A percentile compares a stretch with the other conserved stretches of the same genome.
Evolutionary conservation across 2,329 filamentous ascomycete species (phyloP).

Genomic region (Stemphylium lycopersici): DNA sequence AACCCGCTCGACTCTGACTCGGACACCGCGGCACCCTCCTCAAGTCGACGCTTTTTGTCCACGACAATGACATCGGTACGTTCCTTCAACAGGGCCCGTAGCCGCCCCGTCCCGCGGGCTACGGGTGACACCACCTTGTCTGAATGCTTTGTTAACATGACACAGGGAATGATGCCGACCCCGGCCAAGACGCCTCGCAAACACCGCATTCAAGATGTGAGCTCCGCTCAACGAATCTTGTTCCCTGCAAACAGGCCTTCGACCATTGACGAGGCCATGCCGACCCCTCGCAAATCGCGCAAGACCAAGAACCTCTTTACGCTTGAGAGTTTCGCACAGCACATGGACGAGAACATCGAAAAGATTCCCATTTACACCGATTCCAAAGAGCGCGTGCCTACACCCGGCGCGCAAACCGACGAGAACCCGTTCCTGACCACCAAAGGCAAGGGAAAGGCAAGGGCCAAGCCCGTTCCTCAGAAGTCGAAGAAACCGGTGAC

Average conservation of each 20-base stretch:
- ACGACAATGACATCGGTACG: slow-evolving; percentile 36
- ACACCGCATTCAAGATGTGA: slow-evolving; percentile 53
- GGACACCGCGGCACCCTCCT: slow-evolving; percentile 34
- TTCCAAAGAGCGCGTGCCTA: slow-evolving; percentile 75
- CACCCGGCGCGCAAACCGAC: slow-evolving; percentile 63
- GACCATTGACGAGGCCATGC: slow-evolving; percentile 64
- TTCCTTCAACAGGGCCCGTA: slow-evolving; percentile 15
- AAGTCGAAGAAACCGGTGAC: slow-evolving; percentile 57
- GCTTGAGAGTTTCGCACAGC: slow-evolving; percentile 50
- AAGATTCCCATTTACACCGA: slow-evolving; percentile 77
- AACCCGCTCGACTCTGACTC: slow-evolving; percentile 39
- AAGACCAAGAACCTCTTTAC: slow-evolving; percentile 58
- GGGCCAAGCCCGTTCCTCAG: slow-evolving; percentile 54
- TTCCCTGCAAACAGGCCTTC: slow-evolving; percentile 69
- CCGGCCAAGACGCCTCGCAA: slow-evolving; percentile 79
- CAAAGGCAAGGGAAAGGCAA: slow-evolving; percentile 54
- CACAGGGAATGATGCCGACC: slow-evolving; percentile 70
- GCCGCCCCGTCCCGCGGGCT: not conserved
- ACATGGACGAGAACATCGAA: slow-evolving; percentile 62
- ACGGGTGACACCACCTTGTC: not conserved
- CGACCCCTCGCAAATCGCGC: slow-evolving; percentile 64
- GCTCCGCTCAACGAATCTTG: slow-evolving; percentile 59
- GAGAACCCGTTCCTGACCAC: slow-evolving; percentile 76
- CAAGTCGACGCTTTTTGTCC: slow-evolving; percentile 31
- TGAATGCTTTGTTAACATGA: slow-evolving; percentile 6